Evolutionary conservation across 352 stramenopile species (phyloP).

Genomic region (Phytophthora ohioensis): DNA sequence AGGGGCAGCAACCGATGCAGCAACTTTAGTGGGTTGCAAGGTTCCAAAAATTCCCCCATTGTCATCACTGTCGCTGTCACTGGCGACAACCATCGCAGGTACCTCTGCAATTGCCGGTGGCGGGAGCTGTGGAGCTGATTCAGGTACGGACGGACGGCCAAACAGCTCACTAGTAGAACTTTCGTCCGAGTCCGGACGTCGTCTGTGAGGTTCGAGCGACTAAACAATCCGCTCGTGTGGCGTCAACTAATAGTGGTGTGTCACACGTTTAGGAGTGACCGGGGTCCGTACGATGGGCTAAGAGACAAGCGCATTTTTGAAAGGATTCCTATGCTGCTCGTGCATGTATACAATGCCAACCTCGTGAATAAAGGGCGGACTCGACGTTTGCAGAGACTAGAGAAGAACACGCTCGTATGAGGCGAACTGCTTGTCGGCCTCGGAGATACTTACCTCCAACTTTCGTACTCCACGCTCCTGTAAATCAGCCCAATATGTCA

Average conservation of each 20-base stretch:
- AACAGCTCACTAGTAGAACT: slow-evolving; percentile 74
- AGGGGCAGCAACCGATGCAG: slow-evolving; percentile 13
- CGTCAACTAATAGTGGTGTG: not conserved
- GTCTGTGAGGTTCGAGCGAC: not conserved
- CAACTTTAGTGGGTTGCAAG: slow-evolving; percentile 28
- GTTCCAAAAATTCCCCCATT: slow-evolving; percentile 56
- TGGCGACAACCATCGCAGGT: not conserved
- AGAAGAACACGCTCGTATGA: slow-evolving; percentile 62
- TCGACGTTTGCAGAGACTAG: not conserved
- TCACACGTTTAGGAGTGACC: not conserved
- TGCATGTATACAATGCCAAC: too few species aligned
- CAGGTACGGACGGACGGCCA: slow-evolving; percentile 32
- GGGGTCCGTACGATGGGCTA: too few species aligned
- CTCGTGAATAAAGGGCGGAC: too few species aligned
- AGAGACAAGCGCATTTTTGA: too few species aligned
- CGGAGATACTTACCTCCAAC: slow-evolving; percentile 95
- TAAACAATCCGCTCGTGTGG: too few species aligned
- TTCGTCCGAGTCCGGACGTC: slow-evolving; percentile 49
- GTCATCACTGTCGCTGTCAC: slow-evolving; percentile 49
- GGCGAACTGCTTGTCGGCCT: slow-evolving; percentile 90
- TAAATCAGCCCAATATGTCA: slow-evolving; percentile 1
- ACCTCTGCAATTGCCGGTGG: too few species aligned
- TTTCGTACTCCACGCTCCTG: slow-evolving; percentile 76
- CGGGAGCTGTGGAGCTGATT: not conserved
- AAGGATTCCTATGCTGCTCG: too few species aligned